These are phyloP conservation scores for Axilococcus clingmanii DNA, from an alignment of 139 green algal species.

Conservation along the genomic window DNA sequence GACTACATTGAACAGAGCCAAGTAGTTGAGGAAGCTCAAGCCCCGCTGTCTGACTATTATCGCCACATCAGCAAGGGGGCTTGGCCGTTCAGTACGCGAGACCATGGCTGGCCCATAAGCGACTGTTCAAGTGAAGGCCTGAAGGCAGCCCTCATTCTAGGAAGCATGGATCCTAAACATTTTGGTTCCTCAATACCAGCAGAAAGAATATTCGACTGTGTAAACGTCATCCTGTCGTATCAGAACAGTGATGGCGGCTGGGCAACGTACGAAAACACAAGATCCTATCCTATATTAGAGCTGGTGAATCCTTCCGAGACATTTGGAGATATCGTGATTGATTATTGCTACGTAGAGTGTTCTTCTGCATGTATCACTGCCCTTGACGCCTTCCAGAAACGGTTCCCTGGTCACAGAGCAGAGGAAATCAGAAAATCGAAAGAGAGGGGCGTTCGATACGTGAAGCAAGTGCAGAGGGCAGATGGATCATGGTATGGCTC, in stretches of 20 bases:
- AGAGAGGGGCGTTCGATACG: conserved; percentile 14
- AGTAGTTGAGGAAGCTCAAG: conserved; percentile 57
- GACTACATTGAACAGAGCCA: conserved; percentile 72
- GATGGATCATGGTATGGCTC: conserved; percentile 96
- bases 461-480: conserved; percentile 55
- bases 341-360: conserved; percentile 98
- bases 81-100: conserved; percentile 90
- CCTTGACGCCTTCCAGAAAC: conserved; percentile 53
- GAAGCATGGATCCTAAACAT: conserved; percentile 17
- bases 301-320: conserved; percentile 94
- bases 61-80: conserved; percentile 93
- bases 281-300: conserved; percentile 62
- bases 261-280: conserved; percentile 97
- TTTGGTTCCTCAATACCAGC: conserved; percentile 50
- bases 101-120: conserved; percentile 98
- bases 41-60: conserved; percentile 68
- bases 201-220: conserved; percentile 66
- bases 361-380: conserved; percentile 88
- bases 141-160: conserved; percentile 72
- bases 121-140: conserved; percentile 68
- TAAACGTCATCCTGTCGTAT: conserved; percentile 69
- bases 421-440: conserved; percentile 23
- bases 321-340: conserved; percentile 99
- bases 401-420: conserved; percentile 32
- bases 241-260: conserved; percentile 90